Base-by-base conservation (phyloP, 345 rosid genomes). In the Erodium maritimum region DNA sequence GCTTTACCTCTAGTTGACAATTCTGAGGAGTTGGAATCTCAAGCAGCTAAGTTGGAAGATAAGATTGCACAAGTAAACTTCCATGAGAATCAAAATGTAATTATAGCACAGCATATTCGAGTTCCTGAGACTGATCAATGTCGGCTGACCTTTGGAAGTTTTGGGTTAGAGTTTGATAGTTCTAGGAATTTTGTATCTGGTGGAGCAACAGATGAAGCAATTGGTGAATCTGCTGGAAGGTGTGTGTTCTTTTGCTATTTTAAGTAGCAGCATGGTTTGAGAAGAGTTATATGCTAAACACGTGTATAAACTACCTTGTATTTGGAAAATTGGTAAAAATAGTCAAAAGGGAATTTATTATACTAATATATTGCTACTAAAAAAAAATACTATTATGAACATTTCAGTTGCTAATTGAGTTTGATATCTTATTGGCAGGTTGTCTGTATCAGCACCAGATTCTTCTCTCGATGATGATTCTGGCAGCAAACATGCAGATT, bases 21-120 rank as follows among this genome's bases (percentile, higher is more conserved):
- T 60, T 65, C 66, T 14, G 83, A 82, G 79, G 73, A 63, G 34
- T 14, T 69, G 64, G 87, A 75, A 55, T 67, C 80, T 25, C 79
- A 72, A 67, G 73, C 65, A 17, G 64, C 65, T 48, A 66, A 82
- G 70, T 64, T 84, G 67, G 85, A 68, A 42, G 90, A 83, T 61
- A 81, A 81, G 67, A 71, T 77, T 60, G 64, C 73, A 1, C 79
- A 45, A 64, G 68, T 70, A 57, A 73, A 73, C 66, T 63, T 80
- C 55, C 22, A 69, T 29, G 88, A 80, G 63, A 75, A 76, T 57
- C 88, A 76, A 69, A 88, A 88, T 71, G 95, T 91, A 42, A 77
- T 91, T 76, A 88, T 91, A 52, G 90, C 96, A 17, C 82, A 85
- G 62, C 80, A 85, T 69, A 91, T 91, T 65, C 83, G 91, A 60